Evolutionary conservation across 345 rosid genomes (phyloP).

Genomic region (Ceriops zippeliana): DNA sequence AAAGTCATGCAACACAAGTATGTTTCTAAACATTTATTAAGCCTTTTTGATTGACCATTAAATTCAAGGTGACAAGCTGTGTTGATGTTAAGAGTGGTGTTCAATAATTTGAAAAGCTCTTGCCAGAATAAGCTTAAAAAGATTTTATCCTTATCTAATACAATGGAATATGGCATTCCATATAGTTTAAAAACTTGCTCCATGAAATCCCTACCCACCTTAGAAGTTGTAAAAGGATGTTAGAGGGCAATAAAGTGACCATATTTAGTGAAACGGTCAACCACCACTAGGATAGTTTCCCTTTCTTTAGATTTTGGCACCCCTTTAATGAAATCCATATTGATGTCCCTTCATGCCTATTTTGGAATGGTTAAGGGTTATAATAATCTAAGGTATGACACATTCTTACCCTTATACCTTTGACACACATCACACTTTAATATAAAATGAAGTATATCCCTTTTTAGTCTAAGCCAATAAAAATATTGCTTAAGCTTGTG

Average conservation of each 20-base stretch:
- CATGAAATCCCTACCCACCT: background rate
- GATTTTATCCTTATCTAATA: background rate
- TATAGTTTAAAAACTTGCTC: background rate
- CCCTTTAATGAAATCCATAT: background rate
- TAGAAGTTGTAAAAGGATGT: background rate
- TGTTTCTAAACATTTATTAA: background rate
- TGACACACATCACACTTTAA: background rate
- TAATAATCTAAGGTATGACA: rapidly evolving
- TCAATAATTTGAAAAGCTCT: background rate
- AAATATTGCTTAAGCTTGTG: background rate
- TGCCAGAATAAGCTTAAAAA: background rate
- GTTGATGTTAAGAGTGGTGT: background rate
- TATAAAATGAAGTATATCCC: background rate
- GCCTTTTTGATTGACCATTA: background rate
- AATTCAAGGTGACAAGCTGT: background rate
- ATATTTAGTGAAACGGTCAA: background rate
- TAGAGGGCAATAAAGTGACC: background rate
- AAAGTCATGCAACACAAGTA: background rate
- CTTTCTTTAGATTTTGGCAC: background rate
- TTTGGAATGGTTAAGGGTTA: background rate
- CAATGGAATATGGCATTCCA: background rate
- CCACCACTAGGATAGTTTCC: background rate
- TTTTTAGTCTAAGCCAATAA: background rate
- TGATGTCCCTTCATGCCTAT: background rate
- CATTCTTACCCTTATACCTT: background rate